Conservation (phyloP, 192 early-diverging fungal species). For the Backusella australiensis region DNA sequence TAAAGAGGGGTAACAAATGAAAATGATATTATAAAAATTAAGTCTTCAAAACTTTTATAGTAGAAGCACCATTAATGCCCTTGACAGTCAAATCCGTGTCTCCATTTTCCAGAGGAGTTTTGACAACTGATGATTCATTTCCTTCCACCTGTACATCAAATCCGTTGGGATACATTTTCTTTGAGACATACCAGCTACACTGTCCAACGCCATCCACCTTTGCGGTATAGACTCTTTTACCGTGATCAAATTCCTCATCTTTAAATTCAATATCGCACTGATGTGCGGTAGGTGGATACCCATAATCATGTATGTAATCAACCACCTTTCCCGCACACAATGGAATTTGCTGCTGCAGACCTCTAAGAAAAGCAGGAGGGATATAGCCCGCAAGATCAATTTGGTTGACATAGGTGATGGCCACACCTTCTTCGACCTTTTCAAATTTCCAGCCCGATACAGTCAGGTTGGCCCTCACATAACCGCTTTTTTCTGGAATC, state of each 20-base stretch:
- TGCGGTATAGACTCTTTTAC: conserved; percentile 1
- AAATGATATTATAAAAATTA: background rate
- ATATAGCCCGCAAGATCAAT: conserved; percentile 53
- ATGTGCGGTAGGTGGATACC: conserved; percentile 44
- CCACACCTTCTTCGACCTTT: conserved; percentile 37
- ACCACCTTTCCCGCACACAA: conserved; percentile 43
- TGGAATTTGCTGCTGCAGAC: conserved; percentile 43
- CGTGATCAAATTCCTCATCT: conserved; percentile 39
- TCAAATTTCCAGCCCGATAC: conserved; percentile 50
- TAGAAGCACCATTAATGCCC: background rate
- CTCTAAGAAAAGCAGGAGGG: conserved; percentile 44
- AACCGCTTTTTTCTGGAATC: conserved; percentile 46
- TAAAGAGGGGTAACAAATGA: background rate
- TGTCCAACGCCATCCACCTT: background rate
- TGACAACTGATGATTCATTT: background rate
- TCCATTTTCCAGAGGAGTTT: background rate
- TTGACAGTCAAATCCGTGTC: background rate
- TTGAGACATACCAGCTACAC: background rate
- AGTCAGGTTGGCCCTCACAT: conserved; percentile 45
- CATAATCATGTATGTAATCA: conserved; percentile 41
- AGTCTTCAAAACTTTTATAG: background rate
- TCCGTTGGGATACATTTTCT: background rate
- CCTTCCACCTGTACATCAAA: background rate
- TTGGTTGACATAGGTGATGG: conserved; percentile 48
- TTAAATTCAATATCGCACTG: conserved; percentile 27